phyloP scores from a whole-genome alignment of 192 early-diverging fungal species.

The Radiomyces spectabilis region DNA sequence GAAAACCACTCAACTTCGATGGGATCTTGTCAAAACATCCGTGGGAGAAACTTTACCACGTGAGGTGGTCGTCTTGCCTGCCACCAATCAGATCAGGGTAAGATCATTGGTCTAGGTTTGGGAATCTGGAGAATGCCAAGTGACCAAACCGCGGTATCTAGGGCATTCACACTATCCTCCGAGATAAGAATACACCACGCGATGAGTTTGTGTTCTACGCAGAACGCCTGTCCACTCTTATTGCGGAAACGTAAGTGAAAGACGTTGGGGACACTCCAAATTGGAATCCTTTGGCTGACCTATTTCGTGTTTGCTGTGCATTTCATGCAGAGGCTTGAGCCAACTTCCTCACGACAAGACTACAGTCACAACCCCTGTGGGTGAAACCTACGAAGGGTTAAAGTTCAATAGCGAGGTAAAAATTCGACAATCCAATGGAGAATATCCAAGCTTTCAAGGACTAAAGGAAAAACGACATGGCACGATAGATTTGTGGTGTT shows the following conservation, averaged over 20 bases:
- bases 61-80: constrained; percentile 39
- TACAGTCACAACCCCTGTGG: constrained; percentile 8
- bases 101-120: no score
- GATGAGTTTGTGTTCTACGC: constrained; percentile 91
- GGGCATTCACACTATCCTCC: constrained; percentile 80
- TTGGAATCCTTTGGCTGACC: no score
- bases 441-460: neutral
- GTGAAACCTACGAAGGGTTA: constrained; percentile 5
- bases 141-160: constrained; percentile 8
- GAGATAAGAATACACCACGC: constrained; percentile 59
- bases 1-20: constrained; percentile 47
- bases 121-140: no score
- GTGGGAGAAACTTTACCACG: constrained; percentile 26
- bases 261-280: no score
- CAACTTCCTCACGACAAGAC: constrained; percentile 6
- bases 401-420: constrained; percentile 13
- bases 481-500: constrained; percentile 42
- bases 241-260: constrained; percentile 71
- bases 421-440: neutral
- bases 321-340: constrained; percentile 5
- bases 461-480: no score
- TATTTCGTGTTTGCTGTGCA: neutral
- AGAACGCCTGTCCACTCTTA: constrained; percentile 77
- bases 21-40: constrained; percentile 40
- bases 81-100: constrained; percentile 49